Evolutionary conservation across 164 flowering plant species (phyloP).

Genomic region (Cinnamomum chago): DNA sequence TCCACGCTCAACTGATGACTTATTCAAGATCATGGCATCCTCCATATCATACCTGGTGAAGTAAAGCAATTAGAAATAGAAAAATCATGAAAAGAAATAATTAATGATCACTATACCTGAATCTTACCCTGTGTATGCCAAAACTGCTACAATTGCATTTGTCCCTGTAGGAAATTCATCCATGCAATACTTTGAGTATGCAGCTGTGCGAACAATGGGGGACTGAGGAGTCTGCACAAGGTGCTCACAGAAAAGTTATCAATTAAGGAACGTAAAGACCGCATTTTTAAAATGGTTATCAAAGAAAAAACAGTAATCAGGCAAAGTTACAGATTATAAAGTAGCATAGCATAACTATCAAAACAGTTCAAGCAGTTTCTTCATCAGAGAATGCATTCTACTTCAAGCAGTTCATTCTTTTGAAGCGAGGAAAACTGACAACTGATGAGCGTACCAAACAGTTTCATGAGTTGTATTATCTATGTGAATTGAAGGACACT

Average conservation of each 20-base stretch:
- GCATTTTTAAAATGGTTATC: not conserved
- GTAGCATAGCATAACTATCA: too few species aligned
- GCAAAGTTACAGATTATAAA: too few species aligned
- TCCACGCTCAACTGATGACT: slow-evolving; percentile 96
- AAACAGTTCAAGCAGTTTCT: too few species aligned
- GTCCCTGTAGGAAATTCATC: slow-evolving; percentile 92
- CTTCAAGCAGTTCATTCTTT: too few species aligned
- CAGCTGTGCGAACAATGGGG: slow-evolving; percentile 86
- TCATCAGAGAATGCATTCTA: too few species aligned
- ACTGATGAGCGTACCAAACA: too few species aligned
- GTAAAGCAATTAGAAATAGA: not conserved
- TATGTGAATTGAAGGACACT: too few species aligned
- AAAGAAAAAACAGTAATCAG: too few species aligned
- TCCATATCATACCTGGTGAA: slow-evolving; percentile 90
- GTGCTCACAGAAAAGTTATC: not conserved
- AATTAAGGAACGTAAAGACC: not conserved
- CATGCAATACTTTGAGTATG: slow-evolving; percentile 61
- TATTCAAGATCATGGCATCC: slow-evolving; percentile 97
- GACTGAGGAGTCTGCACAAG: slow-evolving; percentile 83
- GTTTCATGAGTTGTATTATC: too few species aligned
- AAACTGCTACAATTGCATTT: slow-evolving; percentile 96
- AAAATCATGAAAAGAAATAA: not conserved
- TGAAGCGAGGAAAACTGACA: too few species aligned
- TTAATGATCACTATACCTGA: not conserved
- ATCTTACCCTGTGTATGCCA: slow-evolving; percentile 88